Evolutionary conservation across 768 basidiomycete genomes (phyloP).

Genomic region (Lactifluus rugatus): DNA sequence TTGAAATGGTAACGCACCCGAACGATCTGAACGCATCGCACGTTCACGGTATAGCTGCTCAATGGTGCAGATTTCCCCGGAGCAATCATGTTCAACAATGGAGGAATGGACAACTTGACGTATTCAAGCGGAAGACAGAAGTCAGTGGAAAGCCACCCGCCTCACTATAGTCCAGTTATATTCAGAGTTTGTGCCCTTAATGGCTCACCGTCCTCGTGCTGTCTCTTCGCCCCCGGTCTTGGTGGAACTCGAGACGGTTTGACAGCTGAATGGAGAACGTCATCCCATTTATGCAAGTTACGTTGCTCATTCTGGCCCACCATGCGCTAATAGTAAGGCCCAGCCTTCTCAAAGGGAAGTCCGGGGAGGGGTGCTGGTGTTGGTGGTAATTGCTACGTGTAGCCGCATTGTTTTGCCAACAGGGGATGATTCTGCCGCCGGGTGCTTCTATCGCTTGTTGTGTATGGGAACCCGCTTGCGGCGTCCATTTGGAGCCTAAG

Average conservation of each 20-base stretch:
- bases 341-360: neutral
- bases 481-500: no score
- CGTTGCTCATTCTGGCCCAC: neutral
- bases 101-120: neutral
- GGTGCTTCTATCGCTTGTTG: no score
- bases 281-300: neutral
- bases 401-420: neutral
- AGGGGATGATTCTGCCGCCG: no score
- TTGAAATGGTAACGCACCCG: neutral
- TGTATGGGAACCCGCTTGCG: no score
- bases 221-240: neutral
- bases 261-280: neutral
- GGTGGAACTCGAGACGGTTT: neutral
- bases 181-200: neutral
- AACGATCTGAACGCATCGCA: conserved; percentile 9
- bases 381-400: neutral
- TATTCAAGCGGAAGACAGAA: neutral
- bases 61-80: neutral
- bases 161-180: neutral
- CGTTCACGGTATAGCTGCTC: neutral
- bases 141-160: neutral
- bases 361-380: neutral
- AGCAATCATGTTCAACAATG: neutral
- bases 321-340: neutral
- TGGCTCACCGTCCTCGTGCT: neutral